Evolutionary conservation across 371 early-diverging fungal genomes (phyloP).

Genomic region (Caulochytrium protostelioides): DNA sequence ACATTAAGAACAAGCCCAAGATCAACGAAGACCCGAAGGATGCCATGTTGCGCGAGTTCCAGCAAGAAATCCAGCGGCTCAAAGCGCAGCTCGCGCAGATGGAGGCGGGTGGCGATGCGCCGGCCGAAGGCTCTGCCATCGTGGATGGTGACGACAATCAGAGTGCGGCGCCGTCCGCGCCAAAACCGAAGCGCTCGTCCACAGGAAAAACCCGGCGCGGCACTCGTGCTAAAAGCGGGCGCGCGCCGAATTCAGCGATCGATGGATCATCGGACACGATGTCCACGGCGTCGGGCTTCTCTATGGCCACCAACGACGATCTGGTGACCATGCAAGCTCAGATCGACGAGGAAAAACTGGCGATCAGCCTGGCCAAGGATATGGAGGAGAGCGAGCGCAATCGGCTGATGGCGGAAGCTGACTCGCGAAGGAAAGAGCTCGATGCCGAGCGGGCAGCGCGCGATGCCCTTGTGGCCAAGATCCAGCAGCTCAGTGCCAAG

Average conservation of each 20-base stretch:
- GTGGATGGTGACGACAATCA: constrained; percentile 15
- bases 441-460: constrained; percentile 20
- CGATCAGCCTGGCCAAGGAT: constrained; percentile 20
- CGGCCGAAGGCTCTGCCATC: constrained; percentile 7
- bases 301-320: constrained; percentile 5
- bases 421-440: constrained; percentile 18
- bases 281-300: neutral
- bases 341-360: constrained; percentile 22
- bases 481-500: constrained; percentile 24
- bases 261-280: neutral
- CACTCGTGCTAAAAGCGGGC: no score
- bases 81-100: constrained; percentile 18
- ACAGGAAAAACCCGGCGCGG: no score
- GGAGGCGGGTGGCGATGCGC: constrained; percentile 8
- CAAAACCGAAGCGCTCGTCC: no score
- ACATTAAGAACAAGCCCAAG: constrained; percentile 76
- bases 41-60: constrained; percentile 36
- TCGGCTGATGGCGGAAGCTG: constrained; percentile 16
- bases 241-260: no score
- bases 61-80: constrained; percentile 33
- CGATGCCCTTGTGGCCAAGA: constrained; percentile 15
- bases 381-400: constrained; percentile 25
- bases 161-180: no score
- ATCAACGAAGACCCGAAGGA: constrained; percentile 51
- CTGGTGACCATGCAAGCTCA: constrained; percentile 19